These are phyloP conservation scores for Vitis rupestris DNA, from an alignment of 164 flowering plant genomes.

Conservation along the genomic window DNA sequence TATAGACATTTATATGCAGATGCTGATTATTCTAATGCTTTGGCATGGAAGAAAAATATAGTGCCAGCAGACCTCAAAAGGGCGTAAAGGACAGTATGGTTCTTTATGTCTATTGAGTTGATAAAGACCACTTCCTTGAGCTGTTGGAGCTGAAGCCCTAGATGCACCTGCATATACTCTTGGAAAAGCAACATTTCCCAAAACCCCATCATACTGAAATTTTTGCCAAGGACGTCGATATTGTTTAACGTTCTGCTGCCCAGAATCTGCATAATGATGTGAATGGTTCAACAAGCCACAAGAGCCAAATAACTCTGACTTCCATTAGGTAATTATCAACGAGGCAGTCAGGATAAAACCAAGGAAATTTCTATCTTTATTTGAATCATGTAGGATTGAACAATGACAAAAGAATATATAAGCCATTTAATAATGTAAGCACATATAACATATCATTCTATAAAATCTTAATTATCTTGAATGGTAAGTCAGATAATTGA, in stretches of 20 bases:
- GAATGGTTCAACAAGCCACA: constrained; percentile 5
- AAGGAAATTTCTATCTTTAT: neutral
- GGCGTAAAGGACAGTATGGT: constrained; percentile 16
- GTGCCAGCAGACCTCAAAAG: constrained; percentile 9
- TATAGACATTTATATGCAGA: neutral
- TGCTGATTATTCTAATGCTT: neutral
- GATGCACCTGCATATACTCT: constrained; percentile 3
- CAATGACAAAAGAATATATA: neutral
- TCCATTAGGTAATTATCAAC: neutral
- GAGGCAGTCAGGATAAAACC: neutral
- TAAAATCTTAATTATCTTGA: neutral
- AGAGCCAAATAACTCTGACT: neutral
- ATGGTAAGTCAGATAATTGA: neutral
- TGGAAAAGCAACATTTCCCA: constrained; percentile 10
- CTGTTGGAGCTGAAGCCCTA: neutral
- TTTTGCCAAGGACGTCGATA: constrained; percentile 1
- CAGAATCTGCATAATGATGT: constrained; percentile 6
- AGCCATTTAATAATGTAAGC: constrained; percentile 3
- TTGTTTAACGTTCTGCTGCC: constrained; percentile 1
- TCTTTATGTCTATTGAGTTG: constrained; percentile 10
- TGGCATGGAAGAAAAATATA: neutral
- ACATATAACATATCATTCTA: neutral
- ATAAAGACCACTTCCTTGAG: constrained; percentile 5
- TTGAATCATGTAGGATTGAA: neutral
- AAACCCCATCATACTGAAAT: constrained; percentile 12